These are phyloP conservation scores for Neurospora sp. DNA, from an alignment of 495 filamentous ascomycete species.

Conservation along the genomic window DNA sequence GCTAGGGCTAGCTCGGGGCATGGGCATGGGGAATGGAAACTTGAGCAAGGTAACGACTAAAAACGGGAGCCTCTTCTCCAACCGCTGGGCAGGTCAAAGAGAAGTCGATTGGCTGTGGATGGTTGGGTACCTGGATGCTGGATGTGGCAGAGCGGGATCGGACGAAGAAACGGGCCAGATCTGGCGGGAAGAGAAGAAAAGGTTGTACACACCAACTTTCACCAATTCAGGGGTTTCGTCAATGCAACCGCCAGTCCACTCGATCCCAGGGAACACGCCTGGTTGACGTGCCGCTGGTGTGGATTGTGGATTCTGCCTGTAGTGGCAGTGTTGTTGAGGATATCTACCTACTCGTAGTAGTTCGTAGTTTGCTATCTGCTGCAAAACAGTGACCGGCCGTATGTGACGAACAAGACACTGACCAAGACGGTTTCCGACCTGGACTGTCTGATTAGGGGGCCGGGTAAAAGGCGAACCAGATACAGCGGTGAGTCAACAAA, in stretches of 20 bases:
- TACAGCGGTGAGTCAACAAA: background rate
- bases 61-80: constrained; percentile 10
- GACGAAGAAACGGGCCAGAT: constrained; percentile 5
- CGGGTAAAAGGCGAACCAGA: background rate
- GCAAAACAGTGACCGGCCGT: background rate
- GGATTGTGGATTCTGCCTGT: background rate
- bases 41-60: constrained; percentile 4
- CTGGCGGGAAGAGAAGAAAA: background rate
- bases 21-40: constrained; percentile 1
- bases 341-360: no score
- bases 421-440: background rate
- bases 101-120: background rate
- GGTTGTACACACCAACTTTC: background rate
- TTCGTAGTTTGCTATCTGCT: background rate
- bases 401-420: background rate
- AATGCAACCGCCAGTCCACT: constrained; percentile 5
- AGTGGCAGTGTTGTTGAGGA: background rate
- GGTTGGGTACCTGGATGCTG: background rate
- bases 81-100: constrained; percentile 2
- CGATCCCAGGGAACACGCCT: background rate
- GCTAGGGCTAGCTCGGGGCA: constrained; percentile 8
- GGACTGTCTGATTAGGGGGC: background rate
- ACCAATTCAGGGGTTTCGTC: constrained; percentile 4
- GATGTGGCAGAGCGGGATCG: background rate
- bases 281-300: background rate